Percentiles rank a stretch among this genome's conserved stretches.
Conservation (phyloP, 768 basidiomycete genomes). For the Kondoa subrosea region DNA sequence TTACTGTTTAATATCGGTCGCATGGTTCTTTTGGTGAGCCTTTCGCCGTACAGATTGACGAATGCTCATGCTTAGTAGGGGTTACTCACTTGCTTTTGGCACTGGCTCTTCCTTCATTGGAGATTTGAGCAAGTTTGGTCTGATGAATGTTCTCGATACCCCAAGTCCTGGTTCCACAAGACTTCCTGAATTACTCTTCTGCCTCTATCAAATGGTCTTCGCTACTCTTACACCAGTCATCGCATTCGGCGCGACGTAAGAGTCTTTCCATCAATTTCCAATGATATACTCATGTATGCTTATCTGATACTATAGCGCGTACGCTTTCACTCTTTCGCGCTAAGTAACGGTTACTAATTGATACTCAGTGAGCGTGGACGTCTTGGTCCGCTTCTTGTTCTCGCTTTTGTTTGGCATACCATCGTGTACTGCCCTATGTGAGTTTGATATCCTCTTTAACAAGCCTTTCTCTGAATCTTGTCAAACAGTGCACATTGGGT, state of each 20-base stretch:
- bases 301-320: too few relatives aligned
- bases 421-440: conserved; percentile 36
- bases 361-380: conserved; percentile 34
- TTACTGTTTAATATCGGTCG: conserved; percentile 20
- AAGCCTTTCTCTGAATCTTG: too few relatives aligned
- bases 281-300: too few relatives aligned
- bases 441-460: too few relatives aligned
- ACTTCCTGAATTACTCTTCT: conserved; percentile 57
- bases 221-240: conserved; percentile 51
- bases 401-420: conserved; percentile 31
- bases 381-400: conserved; percentile 33
- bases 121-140: conserved; percentile 59
- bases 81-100: conserved; percentile 73
- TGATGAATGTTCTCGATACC: conserved; percentile 12
- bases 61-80: conserved; percentile 46
- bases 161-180: not conserved
- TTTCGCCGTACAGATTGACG: conserved; percentile 34
- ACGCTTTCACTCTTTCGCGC: too few relatives aligned
- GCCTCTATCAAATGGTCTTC: conserved; percentile 47
- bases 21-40: conserved; percentile 29
- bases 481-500: conserved; percentile 36
- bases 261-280: too few relatives aligned
- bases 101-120: conserved; percentile 63
- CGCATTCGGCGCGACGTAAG: conserved; percentile 38
- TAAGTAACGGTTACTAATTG: too few relatives aligned